phyloP scores from a whole-genome alignment of 2,329 filamentous ascomycete species.

The Colletotrichum tabaci region DNA sequence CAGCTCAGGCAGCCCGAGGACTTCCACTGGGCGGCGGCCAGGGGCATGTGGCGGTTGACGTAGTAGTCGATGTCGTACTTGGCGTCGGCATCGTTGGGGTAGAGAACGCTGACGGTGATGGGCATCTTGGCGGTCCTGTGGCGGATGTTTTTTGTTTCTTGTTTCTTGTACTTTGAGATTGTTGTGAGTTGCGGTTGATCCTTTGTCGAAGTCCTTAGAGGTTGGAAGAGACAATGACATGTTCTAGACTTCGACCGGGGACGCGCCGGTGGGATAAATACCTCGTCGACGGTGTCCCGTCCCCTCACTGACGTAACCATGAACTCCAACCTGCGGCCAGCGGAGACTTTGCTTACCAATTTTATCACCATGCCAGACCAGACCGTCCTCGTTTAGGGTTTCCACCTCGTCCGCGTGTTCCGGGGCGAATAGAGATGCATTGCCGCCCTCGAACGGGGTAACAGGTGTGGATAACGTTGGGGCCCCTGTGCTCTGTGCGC shows the following conservation, averaged over 20 bases:
- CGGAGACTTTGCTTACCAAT: conserved; percentile 33
- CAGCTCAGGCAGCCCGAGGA: conserved; percentile 26
- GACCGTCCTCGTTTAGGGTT: neutral
- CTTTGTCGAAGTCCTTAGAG: neutral
- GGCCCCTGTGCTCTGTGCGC: neutral
- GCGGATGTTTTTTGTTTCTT: neutral
- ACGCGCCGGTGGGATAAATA: conserved; percentile 17
- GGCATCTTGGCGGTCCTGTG: conserved; percentile 24
- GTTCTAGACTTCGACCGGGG: neutral
- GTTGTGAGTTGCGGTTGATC: neutral
- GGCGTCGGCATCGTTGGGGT: conserved; percentile 46
- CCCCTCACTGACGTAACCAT: conserved; percentile 37
- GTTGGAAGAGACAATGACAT: neutral
- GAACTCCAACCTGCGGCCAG: neutral
- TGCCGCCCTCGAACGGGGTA: conserved; percentile 7
- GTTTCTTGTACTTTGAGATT: neutral
- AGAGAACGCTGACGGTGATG: conserved; percentile 33
- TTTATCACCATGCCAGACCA: neutral
- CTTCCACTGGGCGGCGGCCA: conserved; percentile 31
- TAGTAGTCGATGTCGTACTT: conserved; percentile 43
- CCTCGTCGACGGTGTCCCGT: neutral
- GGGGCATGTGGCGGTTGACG: conserved; percentile 37
- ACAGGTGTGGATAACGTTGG: neutral
- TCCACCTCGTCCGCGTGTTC: conserved; percentile 26
- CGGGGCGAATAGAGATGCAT: conserved; percentile 16